phyloP scores from a whole-genome alignment of 2,329 filamentous ascomycete genomes.

The Alternaria longipes region DNA sequence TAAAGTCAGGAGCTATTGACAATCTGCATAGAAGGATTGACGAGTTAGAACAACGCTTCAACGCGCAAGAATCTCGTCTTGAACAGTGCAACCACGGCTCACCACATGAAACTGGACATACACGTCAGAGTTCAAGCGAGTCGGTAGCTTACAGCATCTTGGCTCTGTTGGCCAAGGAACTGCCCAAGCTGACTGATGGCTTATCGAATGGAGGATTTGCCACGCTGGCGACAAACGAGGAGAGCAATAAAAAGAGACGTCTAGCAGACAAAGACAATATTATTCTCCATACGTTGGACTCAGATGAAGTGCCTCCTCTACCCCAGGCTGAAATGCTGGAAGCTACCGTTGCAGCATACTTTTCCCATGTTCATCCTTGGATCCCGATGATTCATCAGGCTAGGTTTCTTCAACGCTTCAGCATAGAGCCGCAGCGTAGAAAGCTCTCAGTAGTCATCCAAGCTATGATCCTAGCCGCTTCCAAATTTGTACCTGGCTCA shows the following conservation, averaged over 20 bases:
- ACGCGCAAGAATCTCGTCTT: neutral
- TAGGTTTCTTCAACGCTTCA: conserved; percentile 19
- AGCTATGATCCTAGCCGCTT: neutral
- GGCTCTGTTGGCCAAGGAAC: neutral
- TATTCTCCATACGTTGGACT: neutral
- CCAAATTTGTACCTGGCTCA: neutral
- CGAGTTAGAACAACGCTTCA: neutral
- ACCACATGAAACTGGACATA: neutral
- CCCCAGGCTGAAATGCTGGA: neutral
- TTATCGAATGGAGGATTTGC: neutral
- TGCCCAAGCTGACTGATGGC: neutral
- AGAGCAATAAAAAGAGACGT: neutral
- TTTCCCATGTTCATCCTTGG: conserved; percentile 26
- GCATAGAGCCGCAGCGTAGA: neutral
- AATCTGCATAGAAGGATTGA: neutral
- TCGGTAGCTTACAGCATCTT: neutral
- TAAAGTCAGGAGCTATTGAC: neutral
- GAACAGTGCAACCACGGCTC: neutral
- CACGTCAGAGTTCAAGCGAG: neutral
- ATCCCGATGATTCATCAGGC: conserved; percentile 31
- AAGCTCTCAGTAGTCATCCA: neutral
- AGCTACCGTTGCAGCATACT: conserved; percentile 20
- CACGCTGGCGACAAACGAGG: neutral
- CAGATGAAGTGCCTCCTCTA: neutral
- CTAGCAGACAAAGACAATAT: neutral